Percentiles rank a stretch among this genome's conserved stretches.
Evolutionary conservation across 306 rosid species (phyloP).

Genomic region (Malus domestica): DNA sequence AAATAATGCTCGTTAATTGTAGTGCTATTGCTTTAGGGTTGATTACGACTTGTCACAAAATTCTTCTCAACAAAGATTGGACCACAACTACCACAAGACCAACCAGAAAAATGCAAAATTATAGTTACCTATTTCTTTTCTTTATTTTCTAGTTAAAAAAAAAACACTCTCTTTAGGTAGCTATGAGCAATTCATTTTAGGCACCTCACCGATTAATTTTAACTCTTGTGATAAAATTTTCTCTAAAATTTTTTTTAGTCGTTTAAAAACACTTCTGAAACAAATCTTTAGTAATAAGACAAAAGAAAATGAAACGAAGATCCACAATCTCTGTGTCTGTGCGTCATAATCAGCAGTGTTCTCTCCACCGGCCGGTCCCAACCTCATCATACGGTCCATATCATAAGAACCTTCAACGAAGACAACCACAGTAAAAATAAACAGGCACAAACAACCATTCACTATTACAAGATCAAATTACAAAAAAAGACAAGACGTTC

Average conservation of each 20-base stretch:
- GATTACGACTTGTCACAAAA: background rate
- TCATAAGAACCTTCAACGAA: conserved; percentile 43
- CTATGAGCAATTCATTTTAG: background rate
- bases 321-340: conserved; percentile 1
- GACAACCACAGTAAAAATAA: conserved; percentile 25
- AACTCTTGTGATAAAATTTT: no score
- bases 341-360: conserved; percentile 34
- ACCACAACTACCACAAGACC: background rate
- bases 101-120: background rate
- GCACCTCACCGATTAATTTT: no score
- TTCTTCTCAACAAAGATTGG: background rate
- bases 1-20: background rate
- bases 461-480: background rate
- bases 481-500: background rate
- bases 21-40: background rate
- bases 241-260: no score
- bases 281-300: background rate
- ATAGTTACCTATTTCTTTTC: no score
- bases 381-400: conserved; percentile 38
- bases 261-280: no score
- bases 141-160: no score
- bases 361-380: conserved; percentile 27
- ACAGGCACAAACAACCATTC: background rate
- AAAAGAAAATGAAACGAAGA: background rate
- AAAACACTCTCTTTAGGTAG: no score